Evolutionary conservation across 2,329 filamentous ascomycete species (phyloP).

Genomic region (Chrysoporthe puriensis): DNA sequence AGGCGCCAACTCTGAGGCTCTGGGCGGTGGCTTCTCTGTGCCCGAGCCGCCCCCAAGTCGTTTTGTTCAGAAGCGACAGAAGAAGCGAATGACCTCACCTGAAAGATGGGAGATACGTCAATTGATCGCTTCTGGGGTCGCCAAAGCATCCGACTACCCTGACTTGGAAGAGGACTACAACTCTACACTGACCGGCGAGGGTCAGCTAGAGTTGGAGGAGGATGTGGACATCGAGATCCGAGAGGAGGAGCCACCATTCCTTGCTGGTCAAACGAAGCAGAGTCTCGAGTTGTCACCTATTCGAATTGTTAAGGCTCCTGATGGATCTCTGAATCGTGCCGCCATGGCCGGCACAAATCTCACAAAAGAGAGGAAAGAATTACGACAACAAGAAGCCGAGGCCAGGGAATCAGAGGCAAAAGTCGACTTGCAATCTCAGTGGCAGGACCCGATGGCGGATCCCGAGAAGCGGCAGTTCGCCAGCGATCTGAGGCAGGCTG

Average conservation of each 20-base stretch:
- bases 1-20: constrained; percentile 84
- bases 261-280: constrained; percentile 95
- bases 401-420: constrained; percentile 76
- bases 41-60: constrained; percentile 61
- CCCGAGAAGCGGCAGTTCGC: constrained; percentile 88
- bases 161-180: constrained; percentile 95
- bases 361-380: constrained; percentile 86
- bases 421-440: constrained; percentile 85
- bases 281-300: constrained; percentile 95
- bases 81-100: constrained; percentile 94
- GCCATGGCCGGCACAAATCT: constrained; percentile 91
- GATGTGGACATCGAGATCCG: constrained; percentile 96
- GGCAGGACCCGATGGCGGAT: constrained; percentile 95
- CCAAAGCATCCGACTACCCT: constrained; percentile 90
- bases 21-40: constrained; percentile 57
- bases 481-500: constrained; percentile 75
- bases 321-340: constrained; percentile 95
- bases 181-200: constrained; percentile 81
- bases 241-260: constrained; percentile 94
- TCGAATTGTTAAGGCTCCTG: constrained; percentile 93
- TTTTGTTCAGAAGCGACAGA: constrained; percentile 63
- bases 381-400: constrained; percentile 86
- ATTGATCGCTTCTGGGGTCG: constrained; percentile 91
- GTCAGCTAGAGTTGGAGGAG: constrained; percentile 88
- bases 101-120: constrained; percentile 98